Percentiles rank a stretch among this genome's conserved stretches.
Conservation (phyloP, 768 basidiomycete species). For the Mycena rosella region DNA sequence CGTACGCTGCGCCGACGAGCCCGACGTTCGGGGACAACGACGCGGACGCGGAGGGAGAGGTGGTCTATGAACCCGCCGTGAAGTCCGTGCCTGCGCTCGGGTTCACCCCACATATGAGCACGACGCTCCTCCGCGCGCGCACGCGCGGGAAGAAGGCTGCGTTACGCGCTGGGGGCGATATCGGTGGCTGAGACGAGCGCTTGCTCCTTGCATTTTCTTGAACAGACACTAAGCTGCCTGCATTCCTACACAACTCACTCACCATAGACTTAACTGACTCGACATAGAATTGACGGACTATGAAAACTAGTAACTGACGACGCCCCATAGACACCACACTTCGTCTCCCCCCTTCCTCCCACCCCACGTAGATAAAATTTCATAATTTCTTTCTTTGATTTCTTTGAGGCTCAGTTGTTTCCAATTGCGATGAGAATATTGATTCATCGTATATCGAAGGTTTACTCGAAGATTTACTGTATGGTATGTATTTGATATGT, state of each 20-base stretch:
- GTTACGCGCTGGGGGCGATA: constrained; percentile 21
- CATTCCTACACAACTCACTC: too few relatives aligned
- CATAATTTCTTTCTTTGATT: not conserved
- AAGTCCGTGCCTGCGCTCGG: constrained; percentile 21
- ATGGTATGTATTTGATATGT: too few relatives aligned
- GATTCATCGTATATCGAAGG: too few relatives aligned
- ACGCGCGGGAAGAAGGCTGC: constrained; percentile 30
- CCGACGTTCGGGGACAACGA: constrained; percentile 6
- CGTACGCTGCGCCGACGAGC: constrained; percentile 15
- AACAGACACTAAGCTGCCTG: not conserved
- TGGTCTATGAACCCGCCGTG: constrained; percentile 31
- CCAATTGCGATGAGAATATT: too few relatives aligned
- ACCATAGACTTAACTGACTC: too few relatives aligned
- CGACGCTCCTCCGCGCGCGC: constrained; percentile 20
- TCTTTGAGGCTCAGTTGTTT: not conserved
- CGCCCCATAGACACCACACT: constrained; percentile 16
- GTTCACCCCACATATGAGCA: constrained; percentile 22
- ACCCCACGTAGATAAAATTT: constrained; percentile 16
- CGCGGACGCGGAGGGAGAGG: constrained; percentile 36
- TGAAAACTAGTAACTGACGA: too few relatives aligned
- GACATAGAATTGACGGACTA: not conserved
- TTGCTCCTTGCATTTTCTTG: constrained; percentile 9
- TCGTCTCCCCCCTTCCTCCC: constrained; percentile 23
- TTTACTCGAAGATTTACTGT: too few relatives aligned
- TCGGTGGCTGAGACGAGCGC: not conserved